Evolutionary conservation across 129 eudicot genomes (phyloP), one percentile per base, ranked within the genome.

Genomic region (Logfia minima): DNA sequence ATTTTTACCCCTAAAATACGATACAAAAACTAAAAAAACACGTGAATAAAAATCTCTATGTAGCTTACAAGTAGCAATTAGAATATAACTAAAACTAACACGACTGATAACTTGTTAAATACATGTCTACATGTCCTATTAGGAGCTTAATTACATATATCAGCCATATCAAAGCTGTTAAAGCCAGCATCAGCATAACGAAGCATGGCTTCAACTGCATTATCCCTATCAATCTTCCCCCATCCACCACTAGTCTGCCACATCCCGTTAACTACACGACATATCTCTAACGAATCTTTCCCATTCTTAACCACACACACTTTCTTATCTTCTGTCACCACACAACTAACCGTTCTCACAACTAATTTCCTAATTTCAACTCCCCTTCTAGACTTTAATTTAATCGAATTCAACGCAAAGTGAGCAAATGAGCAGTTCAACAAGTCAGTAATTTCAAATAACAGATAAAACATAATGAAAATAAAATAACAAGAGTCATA

Each of bases 201-300:
- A 72, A 88, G 86, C 95, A 90, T 90, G 76, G 92, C 93, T 68
- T 83, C 85, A 70, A 86, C 85, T 2, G 96, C 91, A 77, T 65
- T 73, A 64, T 84, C 88, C 70, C 78, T 61, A 16, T 87, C 97
- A 74, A 87, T 87, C 70, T 66, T 87, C 2, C 96, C 96, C 96
- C 97, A 87, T 18, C 91, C 96, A 63, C 90, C 91, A 85, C 97
- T 85, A 68, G 93, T 89, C 85, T 90, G 96, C 91, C 96, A 90
- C 92, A 85, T 89, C 75, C 97, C 96, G 68, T 93, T 87, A 80
- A 90, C 88, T 9, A 88, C 88, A 52, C 93, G 71, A 62, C 90
- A 87, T 18, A 90, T 87, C 41, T 88, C 87, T 83, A 87, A 75
- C 41, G 90, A 85, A 82, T 90, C 88, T 77, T 90, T 86, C 32